These are phyloP conservation scores for Trichoderma koningiopsis DNA, from an alignment of 2,329 filamentous ascomycete genomes.

Conservation along the genomic window DNA sequence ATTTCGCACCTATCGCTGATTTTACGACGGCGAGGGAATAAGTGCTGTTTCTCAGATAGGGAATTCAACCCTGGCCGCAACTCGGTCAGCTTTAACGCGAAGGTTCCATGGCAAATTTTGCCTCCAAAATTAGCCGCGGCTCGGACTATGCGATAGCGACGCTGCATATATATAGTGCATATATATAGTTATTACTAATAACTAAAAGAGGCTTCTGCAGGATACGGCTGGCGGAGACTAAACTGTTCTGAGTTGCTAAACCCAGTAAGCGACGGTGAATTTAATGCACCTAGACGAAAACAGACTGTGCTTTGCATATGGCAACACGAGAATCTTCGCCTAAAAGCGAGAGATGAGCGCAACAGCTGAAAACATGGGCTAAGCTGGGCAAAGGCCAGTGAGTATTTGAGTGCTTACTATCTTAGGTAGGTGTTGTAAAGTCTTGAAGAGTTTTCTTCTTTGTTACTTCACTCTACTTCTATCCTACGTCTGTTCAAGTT, in stretches of 20 bases:
- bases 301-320: background rate
- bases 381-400: background rate
- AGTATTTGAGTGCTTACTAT: background rate
- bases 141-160: background rate
- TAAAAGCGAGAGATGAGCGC: background rate
- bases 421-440: background rate
- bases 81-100: background rate
- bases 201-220: background rate
- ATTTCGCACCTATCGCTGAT: constrained; percentile 1
- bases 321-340: background rate
- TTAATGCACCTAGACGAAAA: background rate
- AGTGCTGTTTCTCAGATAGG: background rate
- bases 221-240: background rate
- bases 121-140: background rate
- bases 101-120: background rate
- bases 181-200: background rate
- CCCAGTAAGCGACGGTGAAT: background rate
- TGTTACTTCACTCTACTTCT: background rate
- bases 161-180: background rate
- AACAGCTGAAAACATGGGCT: too few species aligned
- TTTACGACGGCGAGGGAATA: background rate
- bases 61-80: background rate
- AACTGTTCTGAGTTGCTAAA: background rate
- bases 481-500: background rate
- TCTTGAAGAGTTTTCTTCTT: background rate